Evolutionary conservation across 805 yeast genomes (phyloP).

Genomic region (Candida vaughaniae): DNA sequence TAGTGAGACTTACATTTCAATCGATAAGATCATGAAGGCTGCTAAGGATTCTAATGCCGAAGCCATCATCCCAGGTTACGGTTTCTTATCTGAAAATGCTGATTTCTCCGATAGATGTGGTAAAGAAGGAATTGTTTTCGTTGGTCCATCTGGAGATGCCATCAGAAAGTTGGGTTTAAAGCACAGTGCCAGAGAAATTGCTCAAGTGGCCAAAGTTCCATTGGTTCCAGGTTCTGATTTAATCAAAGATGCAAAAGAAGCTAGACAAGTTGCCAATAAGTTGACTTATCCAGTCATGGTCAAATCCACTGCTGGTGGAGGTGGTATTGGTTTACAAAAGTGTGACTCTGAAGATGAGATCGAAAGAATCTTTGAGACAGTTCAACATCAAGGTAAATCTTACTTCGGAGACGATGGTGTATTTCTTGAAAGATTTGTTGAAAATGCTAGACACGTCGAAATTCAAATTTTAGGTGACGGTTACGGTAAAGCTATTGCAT

Average conservation of each 20-base stretch:
- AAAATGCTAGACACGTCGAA: conserved; percentile 94
- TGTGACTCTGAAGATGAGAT: conserved; percentile 83
- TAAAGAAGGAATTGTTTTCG: conserved; percentile 81
- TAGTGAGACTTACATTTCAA: conserved; percentile 84
- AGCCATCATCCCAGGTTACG: conserved; percentile 98
- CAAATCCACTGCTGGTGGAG: conserved; percentile 98
- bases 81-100: conserved; percentile 94
- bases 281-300: conserved; percentile 92
- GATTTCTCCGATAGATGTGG: conserved; percentile 89
- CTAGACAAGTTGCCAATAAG: conserved; percentile 67
- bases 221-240: conserved; percentile 96
- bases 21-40: conserved; percentile 82
- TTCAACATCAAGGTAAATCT: conserved; percentile 88
- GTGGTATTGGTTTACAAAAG: conserved; percentile 96
- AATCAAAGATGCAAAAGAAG: conserved; percentile 69
- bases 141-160: conserved; percentile 96
- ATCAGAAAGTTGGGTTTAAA: conserved; percentile 88
- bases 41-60: conserved; percentile 83
- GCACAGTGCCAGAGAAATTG: conserved; percentile 96
- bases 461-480: conserved; percentile 98
- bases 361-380: conserved; percentile 82
- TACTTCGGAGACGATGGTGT: conserved; percentile 97
- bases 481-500: conserved; percentile 83
- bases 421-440: conserved; percentile 90
- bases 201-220: conserved; percentile 89